Evolutionary conservation across 2,329 filamentous ascomycete species (phyloP), one percentile per base, ranked within the genome.

Genomic region (Diplocarpon mali): DNA sequence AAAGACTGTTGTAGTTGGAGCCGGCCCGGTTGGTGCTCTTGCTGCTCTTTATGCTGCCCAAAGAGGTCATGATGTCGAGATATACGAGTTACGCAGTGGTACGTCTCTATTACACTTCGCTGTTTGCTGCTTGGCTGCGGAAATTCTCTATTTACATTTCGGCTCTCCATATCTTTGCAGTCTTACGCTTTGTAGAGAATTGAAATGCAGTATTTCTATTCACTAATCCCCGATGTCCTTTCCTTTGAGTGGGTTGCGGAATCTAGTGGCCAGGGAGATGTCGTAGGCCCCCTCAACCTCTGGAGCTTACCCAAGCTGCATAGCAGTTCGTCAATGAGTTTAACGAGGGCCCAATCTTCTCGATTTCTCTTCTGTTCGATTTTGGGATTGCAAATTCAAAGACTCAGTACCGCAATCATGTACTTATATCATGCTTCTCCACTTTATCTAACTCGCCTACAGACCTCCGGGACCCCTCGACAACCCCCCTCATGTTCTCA

Each of bases 71-170:
- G 70, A 90, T 59, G 92, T 98, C 28, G 88, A 95, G 63, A 74
- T 98, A 40, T 98, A 96, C 64, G 92, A 98, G 66, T 69, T 98
- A 54, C 78, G 92, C 61, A 79, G 82, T 69, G 92, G 92, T 95
- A 73, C 63, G 59, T 57, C 37, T 32, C 31, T 39, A 16, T 38
- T 14, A 16, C 31, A n/a, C 17, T 20, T 40, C 40, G 36, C 35
- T 11, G 11, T 40, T 36, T 38, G 20, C 13, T 30, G 13, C 27
- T 38, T 31, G 20, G 20, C 20, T 4, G 20, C 20, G 20, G 7
- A 24, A 24, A 4, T 24, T 31, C 29, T 43, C 31, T 12, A 37
- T 13, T 31, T 38, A 12, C 11, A 10, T 8, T 16, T 29, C n/a
- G 16, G 31, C 31, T 77, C 70, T 35, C 35, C 14, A 24, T 24